Evolutionary conservation across 2,329 filamentous ascomycete species (phyloP), one percentile per base, ranked within the genome.

Genomic region (Alternaria ventricosa): DNA sequence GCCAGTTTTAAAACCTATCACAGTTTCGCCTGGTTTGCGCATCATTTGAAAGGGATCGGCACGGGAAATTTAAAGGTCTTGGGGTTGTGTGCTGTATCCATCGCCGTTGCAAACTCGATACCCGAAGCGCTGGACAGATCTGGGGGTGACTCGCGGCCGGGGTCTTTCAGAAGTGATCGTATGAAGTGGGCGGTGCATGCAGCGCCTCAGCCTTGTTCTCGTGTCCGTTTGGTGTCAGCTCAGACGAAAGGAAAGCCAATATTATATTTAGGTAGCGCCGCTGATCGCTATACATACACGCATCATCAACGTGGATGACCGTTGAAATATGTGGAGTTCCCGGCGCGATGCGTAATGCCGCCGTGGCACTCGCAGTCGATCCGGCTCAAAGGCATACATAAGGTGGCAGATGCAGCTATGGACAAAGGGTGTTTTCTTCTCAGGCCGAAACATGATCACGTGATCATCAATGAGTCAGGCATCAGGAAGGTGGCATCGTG

Each of bases 1-100:
- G 30, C 23, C 22, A 27, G 49, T 46, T 56, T 62, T 57, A 64
- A 69, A 70, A 67, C 71, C 68, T 65, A 68, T 67, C 59, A 59
- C 49, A 50, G 36, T 62, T 44, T 22, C 20, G 49, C 36, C 60
- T n/a, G 33, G 36, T 25, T 44, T 30, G 28, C 41, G 41, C 60
- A 62, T 59, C 47, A 46, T 44, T 47, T 30, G 20, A 20, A 12
- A 30, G 45, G 45, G n/a, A 25, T 28, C 53, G 10, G 49, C 47
- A 25, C 55, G 53, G 43, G 23, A 47, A 15, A 44, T 44, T 28
- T 44, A 7, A 3, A n/a, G 7, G 13, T 23, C 47, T 36, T 44
- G n/a, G n/a, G 4, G n/a, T 43, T 18, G 25, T 41, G 28, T 28
- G 44, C 27, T 15, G 44, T 22, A 51, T 58, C 46, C 50, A 10